Base-by-base conservation (phyloP, 2,329 filamentous ascomycete genomes). In the Acrocalymma vagum region DNA sequence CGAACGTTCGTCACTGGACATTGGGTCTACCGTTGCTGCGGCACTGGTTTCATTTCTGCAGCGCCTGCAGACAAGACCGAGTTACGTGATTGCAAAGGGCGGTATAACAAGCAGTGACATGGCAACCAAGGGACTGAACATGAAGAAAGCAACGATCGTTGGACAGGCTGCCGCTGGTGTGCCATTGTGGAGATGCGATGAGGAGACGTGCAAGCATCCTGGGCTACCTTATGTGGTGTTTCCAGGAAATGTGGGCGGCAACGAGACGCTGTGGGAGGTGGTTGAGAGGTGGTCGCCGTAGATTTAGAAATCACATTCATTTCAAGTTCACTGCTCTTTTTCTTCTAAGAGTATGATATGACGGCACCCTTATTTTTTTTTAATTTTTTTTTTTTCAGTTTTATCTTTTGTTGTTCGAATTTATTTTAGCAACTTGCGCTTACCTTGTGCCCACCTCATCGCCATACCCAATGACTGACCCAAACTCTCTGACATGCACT, bases 101-200 rank as follows among this genome's bases (percentile, higher is more conserved):
- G 81, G 81, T 8, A 84, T 84, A 28, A 84, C 82, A 0, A 80
- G 76, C 0, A 82, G 78, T 0, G 80, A 84, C 34, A 78, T 78
- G 53, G 81, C 81, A 0, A 82, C 78, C 0, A 82, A 83, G 36
- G 79, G 78, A 0, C 51, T 85, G 9, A 69, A 66, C 11, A 77
- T 84, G 63, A 78, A 78, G 57, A 69, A 74, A 18, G 81, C 81
- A 4, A 73, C 67, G 46, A 74, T 84, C 25, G 67, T 82, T 1
- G 81, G 81, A 0, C 81, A 84, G 48, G 81, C 81, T 1, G 78
- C 79, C 0, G 71, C 79, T 0, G 81, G 80, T 1, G 78, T 84
- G 7, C 80, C 81, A 0, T 67, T 84, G 1, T 85, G 81, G 82
- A 67, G 76, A 31, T 84, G 80, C 41, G 73, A 81, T 33, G 80